Conservation (phyloP, 371 early-diverging fungal species). For the Dinochytrium kinnereticum region DNA sequence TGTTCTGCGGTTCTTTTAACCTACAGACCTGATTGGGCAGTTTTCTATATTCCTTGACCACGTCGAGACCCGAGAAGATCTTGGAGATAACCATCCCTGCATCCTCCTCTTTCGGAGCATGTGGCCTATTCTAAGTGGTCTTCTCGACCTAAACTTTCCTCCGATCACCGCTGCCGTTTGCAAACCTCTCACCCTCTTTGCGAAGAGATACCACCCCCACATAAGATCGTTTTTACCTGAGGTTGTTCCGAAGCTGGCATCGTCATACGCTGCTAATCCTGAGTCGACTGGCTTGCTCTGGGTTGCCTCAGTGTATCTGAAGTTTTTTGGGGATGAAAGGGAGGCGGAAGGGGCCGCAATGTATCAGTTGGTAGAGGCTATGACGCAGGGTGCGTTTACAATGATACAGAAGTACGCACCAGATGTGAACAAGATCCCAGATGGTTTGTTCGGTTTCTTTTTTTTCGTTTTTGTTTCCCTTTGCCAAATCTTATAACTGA, state of each 20-base stretch:
- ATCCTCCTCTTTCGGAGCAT: constrained; percentile 73
- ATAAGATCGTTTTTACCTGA: constrained; percentile 62
- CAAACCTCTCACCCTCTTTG: constrained; percentile 68
- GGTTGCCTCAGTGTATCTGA: constrained; percentile 63
- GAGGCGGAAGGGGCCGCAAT: constrained; percentile 44
- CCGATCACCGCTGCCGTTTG: constrained; percentile 64
- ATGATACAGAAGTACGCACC: constrained; percentile 52
- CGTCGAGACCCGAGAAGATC: constrained; percentile 6
- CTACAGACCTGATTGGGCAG: constrained; percentile 37
- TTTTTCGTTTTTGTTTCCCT: constrained; percentile 9
- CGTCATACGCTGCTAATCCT: constrained; percentile 67
- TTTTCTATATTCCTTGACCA: constrained; percentile 31
- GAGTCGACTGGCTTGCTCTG: constrained; percentile 73
- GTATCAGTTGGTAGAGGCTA: constrained; percentile 53
- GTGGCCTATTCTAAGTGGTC: constrained; percentile 71
- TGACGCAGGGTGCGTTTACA: constrained; percentile 66
- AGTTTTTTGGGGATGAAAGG: constrained; percentile 51
- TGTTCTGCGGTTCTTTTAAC: too few species aligned
- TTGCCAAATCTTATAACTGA: too few species aligned
- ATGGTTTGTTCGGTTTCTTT: constrained; percentile 54
- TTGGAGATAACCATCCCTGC: constrained; percentile 67
- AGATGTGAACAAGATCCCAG: constrained; percentile 67
- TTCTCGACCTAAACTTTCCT: constrained; percentile 58
- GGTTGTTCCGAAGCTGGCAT: constrained; percentile 61
- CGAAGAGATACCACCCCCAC: constrained; percentile 64